Base-by-base conservation (phyloP, 495 filamentous ascomycete species). In the Clavariopsis aquatica region DNA sequence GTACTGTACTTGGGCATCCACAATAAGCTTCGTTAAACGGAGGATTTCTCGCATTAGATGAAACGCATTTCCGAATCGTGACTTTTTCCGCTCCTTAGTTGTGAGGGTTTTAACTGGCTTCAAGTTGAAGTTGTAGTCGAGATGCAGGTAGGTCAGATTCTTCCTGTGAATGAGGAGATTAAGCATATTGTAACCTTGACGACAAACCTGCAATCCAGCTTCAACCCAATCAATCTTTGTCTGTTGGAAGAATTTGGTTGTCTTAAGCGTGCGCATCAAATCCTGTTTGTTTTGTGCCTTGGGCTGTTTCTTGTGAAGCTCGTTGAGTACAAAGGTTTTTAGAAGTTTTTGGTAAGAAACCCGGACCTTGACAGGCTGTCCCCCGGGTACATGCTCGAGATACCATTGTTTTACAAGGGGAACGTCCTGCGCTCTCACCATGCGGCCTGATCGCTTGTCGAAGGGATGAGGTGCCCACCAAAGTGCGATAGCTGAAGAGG, bases 401-500 rank as follows among this genome's bases (percentile, higher is more conserved):
- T 99, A 99, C 91, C 92, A 98, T 73, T 98, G 95, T 77, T 99
- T 99, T 46, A 99, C 90, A 20, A 99, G 80, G 8, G 95, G 91
- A 22, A 99, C 94, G 76, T 99, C 95, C 75, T 99, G 90, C 23
- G 95, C 94, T 45, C 95, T 87, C 19, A 97, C 91, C 90, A 95
- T 99, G 67, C 87, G 87, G n/a, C 95, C 95, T n/a, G 92, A 96
- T 36, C 95, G 85, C 69, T 92, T 87, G 75, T 99, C 87, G 75
- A 99, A 99, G 1, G 95, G 95, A 71, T 89, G 95, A 29, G 95
- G 95, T 49, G 95, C 95, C 95, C 95, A 99, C 93, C 95, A 97
- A 17, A 99, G 82, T 38, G 90, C 84, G 72, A 98, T 96, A 22
- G 95, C 95, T 22, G 92, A 89, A 1, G 95, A 83, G 1, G 95